Evolutionary conservation across 2,329 filamentous ascomycete species (phyloP).

Genomic region (Botryosphaeria dothidea): DNA sequence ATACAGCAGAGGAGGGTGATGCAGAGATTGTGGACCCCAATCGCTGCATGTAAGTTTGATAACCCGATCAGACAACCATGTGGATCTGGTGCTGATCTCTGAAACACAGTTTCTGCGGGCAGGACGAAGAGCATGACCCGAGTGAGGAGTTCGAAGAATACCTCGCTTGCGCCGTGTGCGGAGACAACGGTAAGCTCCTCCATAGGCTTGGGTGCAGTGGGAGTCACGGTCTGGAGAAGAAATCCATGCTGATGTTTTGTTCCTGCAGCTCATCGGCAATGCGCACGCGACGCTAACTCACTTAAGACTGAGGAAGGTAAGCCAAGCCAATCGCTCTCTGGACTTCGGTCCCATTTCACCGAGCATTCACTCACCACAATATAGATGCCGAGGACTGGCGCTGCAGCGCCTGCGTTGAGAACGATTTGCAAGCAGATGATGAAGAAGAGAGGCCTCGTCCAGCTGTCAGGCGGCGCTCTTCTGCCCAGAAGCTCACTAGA

Average conservation of each 20-base stretch:
- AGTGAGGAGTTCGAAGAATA: slow-evolving; percentile 79
- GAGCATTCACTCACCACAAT: slow-evolving; percentile 16
- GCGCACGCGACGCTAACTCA: slow-evolving; percentile 71
- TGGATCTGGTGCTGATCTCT: slow-evolving; percentile 30
- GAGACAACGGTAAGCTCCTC: slow-evolving; percentile 72
- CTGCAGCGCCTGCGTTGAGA: slow-evolving; percentile 59
- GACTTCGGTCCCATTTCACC: slow-evolving; percentile 18
- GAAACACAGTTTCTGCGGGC: slow-evolving; percentile 70
- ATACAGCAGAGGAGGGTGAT: slow-evolving; percentile 59
- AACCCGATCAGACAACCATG: slow-evolving; percentile 17
- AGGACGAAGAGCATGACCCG: slow-evolving; percentile 80
- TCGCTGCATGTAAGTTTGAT: slow-evolving; percentile 62
- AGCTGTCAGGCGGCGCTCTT: slow-evolving; percentile 55
- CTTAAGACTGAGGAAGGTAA: slow-evolving; percentile 65
- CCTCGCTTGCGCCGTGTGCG: slow-evolving; percentile 74
- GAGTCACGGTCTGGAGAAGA: not conserved
- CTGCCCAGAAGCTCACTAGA: slow-evolving; percentile 66
- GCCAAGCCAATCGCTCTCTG: slow-evolving; percentile 29
- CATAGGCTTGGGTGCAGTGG: not conserved
- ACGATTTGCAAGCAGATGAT: slow-evolving; percentile 49
- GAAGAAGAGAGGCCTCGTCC: slow-evolving; percentile 42
- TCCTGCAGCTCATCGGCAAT: slow-evolving; percentile 82
- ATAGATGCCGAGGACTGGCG: slow-evolving; percentile 62
- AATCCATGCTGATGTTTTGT: slow-evolving; percentile 43
- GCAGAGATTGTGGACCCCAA: slow-evolving; percentile 55